Evolutionary conservation across 2,329 filamentous ascomycete species (phyloP), one percentile per base, ranked within the genome.

Genomic region (Tolypocladium tropicale): DNA sequence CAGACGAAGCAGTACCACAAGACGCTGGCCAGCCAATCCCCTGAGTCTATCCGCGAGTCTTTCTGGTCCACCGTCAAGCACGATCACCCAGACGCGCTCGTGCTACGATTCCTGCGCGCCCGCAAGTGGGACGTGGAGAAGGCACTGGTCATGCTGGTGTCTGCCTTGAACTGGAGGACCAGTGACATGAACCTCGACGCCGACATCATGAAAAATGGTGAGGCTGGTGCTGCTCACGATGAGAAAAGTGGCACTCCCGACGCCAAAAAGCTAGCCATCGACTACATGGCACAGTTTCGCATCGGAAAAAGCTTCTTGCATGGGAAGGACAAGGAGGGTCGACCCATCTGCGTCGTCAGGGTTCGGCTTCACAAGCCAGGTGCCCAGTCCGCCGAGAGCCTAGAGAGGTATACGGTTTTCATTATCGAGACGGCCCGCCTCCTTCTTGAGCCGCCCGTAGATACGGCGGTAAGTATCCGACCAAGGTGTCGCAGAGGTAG

Each of bases 61-160:
- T 88, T 97, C 67, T 97, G 94, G 94, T 81, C 76, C 62, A 95
- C 96, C 90, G 83, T 93, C 57, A 99, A 97, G 76, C 87, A 94
- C 65, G 94, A 99, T 67, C 84, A 97, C 68, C 94, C 94, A 0
- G 94, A 99, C 72, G 88, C 86, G 2, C 76, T 95, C 21, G 74
- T 93, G 18, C 74, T 96, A 56, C 84, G 91, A 46, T 96, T 95
- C 71, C 76, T 96, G 56, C 80, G 91, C 53, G 91, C 91, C n/a
- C 81, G 91, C 50, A 95, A 95, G 73, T 99, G 94, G 94, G 90
- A 99, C 67, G 85, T 96, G 21, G 87, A 96, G 53, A 91, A 90
- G 68, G 94, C 94, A 4, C 78, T 97, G 30, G 81, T 96, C 62
- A 99, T 99, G 94, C 76, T 96, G 70, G 81, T 99, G 48, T 90